phyloP scores from a whole-genome alignment of 257 asterid genomes.

The Solanum boliviense region DNA sequence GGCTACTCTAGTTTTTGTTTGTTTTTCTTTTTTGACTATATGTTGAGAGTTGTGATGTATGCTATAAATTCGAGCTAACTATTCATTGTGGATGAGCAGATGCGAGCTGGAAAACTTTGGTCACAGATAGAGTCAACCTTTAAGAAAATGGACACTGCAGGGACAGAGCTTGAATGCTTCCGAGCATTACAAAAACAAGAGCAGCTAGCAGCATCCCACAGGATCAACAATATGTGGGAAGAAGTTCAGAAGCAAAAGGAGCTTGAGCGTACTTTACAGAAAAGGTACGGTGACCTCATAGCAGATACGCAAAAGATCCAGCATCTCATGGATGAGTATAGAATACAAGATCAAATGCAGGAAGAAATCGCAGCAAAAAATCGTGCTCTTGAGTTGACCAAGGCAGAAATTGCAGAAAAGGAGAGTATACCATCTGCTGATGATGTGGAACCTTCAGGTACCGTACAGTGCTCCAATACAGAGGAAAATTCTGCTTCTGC shows the following conservation, averaged over 20 bases:
- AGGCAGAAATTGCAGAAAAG: slow-evolving; percentile 9
- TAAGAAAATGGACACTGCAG: slow-evolving; percentile 83
- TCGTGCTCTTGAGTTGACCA: slow-evolving; percentile 9
- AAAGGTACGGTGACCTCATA: slow-evolving; percentile 54
- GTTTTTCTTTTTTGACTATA: neutral
- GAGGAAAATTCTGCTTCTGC: neutral
- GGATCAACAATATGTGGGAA: slow-evolving; percentile 87
- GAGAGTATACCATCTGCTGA: neutral
- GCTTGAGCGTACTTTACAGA: slow-evolving; percentile 63
- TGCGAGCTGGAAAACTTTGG: slow-evolving; percentile 72
- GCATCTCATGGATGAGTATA: slow-evolving; percentile 25
- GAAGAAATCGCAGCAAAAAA: slow-evolving; percentile 30
- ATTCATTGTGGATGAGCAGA: slow-evolving; percentile 24
- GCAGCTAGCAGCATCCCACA: slow-evolving; percentile 54
- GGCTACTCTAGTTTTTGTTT: neutral
- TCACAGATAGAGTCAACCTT: slow-evolving; percentile 63
- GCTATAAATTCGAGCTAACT: neutral
- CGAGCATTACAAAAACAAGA: slow-evolving; percentile 80
- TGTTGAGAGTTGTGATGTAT: neutral
- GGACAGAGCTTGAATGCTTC: slow-evolving; percentile 85
- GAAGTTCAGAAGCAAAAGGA: slow-evolving; percentile 98
- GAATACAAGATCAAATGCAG: slow-evolving; percentile 39
- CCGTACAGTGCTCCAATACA: neutral
- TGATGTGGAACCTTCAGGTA: neutral
- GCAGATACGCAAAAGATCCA: slow-evolving; percentile 47